A percentile compares a stretch with the other conserved stretches of the same genome.
These are phyloP conservation scores for Aspergillus olivimuriae DNA, from an alignment of 495 filamentous ascomycete genomes.

Conservation along the genomic window DNA sequence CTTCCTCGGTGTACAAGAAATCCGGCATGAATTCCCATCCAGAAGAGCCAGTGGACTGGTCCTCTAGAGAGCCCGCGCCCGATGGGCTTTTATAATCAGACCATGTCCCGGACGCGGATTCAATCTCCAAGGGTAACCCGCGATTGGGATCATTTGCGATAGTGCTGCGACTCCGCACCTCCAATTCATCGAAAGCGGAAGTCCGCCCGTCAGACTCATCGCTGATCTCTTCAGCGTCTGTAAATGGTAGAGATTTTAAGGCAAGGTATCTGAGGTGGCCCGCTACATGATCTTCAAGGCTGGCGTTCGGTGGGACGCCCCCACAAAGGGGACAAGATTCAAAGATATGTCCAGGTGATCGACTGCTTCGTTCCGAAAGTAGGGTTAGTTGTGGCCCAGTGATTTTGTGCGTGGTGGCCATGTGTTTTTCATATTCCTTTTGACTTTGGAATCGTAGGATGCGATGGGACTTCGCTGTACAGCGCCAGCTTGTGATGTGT, in stretches of 20 bases:
- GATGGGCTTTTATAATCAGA: too few relatives aligned
- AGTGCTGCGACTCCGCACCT: too few relatives aligned
- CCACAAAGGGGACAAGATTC: conserved; percentile 7
- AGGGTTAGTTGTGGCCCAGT: neutral
- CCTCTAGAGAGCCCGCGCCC: too few relatives aligned
- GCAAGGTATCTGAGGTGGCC: neutral
- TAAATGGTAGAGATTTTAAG: neutral
- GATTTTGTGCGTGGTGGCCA: conserved; percentile 2
- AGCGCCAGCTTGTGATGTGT: neutral
- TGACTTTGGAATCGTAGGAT: neutral
- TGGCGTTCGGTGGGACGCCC: neutral
- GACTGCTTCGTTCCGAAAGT: conserved; percentile 1
- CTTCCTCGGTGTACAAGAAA: too few relatives aligned
- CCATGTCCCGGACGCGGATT: too few relatives aligned
- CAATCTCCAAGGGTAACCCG: too few relatives aligned
- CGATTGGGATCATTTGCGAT: too few relatives aligned
- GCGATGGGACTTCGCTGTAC: neutral
- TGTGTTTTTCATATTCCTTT: conserved; percentile 1
- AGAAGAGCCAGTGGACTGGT: too few relatives aligned
- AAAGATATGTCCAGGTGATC: conserved; percentile 5
- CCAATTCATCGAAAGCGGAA: too few relatives aligned
- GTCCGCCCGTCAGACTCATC: too few relatives aligned
- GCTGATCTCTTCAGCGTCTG: too few relatives aligned
- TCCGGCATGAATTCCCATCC: too few relatives aligned
- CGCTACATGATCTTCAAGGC: neutral